phyloP scores from a whole-genome alignment of 2,329 filamentous ascomycete species.

The Corynespora cassiicola region DNA sequence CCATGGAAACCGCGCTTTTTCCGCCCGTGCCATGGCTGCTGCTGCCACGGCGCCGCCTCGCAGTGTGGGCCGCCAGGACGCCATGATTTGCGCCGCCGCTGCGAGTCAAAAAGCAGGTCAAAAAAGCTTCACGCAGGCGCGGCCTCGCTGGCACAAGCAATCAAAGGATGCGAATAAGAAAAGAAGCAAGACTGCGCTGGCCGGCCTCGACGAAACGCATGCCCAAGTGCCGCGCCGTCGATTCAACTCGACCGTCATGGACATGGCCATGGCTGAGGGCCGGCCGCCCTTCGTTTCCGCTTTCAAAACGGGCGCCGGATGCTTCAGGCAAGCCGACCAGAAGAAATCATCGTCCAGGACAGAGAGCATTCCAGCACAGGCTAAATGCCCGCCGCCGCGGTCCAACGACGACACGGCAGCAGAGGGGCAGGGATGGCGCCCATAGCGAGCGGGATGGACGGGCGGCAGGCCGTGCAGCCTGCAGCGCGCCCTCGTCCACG shows the following conservation, averaged over 20 bases:
- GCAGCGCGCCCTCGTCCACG: constrained; percentile 18
- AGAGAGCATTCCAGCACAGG: constrained; percentile 37
- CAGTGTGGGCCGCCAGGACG: constrained; percentile 35
- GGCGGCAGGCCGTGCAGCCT: constrained; percentile 43
- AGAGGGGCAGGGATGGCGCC: constrained; percentile 34
- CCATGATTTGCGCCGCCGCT: constrained; percentile 41
- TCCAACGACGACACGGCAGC: constrained; percentile 23
- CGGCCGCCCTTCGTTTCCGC: constrained; percentile 21
- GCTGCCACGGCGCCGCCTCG: constrained; percentile 5
- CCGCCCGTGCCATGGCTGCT: constrained; percentile 1
- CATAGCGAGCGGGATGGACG: constrained; percentile 41
- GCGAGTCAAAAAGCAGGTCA: constrained; percentile 35
- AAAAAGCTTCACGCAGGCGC: constrained; percentile 18
- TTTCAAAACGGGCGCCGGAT: constrained; percentile 33
- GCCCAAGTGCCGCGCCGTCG: constrained; percentile 27
- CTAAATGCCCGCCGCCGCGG: constrained; percentile 38
- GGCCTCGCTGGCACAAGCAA: constrained; percentile 2
- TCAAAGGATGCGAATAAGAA: too few relatives aligned
- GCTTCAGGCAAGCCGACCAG: constrained; percentile 34
- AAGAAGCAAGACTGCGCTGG: constrained; percentile 17
- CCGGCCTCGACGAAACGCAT: constrained; percentile 39
- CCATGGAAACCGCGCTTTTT: constrained; percentile 11
- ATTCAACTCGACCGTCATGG: too few relatives aligned
- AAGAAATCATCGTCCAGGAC: constrained; percentile 11
- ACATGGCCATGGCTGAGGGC: constrained; percentile 17